Conservation (phyloP, 805 yeast species). For the Zygotorulaspora florentina region DNA sequence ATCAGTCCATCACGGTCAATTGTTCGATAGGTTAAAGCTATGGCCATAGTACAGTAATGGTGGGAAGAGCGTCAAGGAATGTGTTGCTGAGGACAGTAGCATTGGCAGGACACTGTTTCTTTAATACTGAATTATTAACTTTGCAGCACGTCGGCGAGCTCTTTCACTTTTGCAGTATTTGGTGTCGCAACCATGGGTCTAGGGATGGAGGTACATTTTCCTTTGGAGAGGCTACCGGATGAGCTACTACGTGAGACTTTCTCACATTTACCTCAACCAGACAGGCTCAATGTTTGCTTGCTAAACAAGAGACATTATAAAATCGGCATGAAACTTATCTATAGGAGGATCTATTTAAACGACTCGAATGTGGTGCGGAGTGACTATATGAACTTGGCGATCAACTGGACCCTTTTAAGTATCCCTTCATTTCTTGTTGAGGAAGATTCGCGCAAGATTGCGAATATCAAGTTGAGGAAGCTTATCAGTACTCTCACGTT, state of each 20-base stretch:
- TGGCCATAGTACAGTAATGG: too few relatives aligned
- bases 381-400: constrained; percentile 35
- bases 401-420: constrained; percentile 39
- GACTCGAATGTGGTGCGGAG: constrained; percentile 40
- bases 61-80: too few relatives aligned
- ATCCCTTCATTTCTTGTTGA: constrained; percentile 28
- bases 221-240: constrained; percentile 24
- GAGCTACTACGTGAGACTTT: constrained; percentile 31
- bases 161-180: not conserved
- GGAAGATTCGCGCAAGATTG: constrained; percentile 27
- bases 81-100: too few relatives aligned
- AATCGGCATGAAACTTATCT: constrained; percentile 34
- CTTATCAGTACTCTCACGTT: constrained; percentile 29
- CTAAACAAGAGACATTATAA: constrained; percentile 30
- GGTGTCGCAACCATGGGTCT: not conserved
- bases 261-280: constrained; percentile 36
- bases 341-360: constrained; percentile 39
- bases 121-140: too few relatives aligned
- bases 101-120: too few relatives aligned
- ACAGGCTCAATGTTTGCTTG: constrained; percentile 29
- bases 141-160: too few relatives aligned
- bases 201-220: constrained; percentile 10
- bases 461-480: constrained; percentile 29
- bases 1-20: too few relatives aligned
- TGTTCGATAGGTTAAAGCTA: too few relatives aligned